Evolutionary conservation across 2,329 filamentous ascomycete species (phyloP).

Genomic region (Aureobasidium sp.): DNA sequence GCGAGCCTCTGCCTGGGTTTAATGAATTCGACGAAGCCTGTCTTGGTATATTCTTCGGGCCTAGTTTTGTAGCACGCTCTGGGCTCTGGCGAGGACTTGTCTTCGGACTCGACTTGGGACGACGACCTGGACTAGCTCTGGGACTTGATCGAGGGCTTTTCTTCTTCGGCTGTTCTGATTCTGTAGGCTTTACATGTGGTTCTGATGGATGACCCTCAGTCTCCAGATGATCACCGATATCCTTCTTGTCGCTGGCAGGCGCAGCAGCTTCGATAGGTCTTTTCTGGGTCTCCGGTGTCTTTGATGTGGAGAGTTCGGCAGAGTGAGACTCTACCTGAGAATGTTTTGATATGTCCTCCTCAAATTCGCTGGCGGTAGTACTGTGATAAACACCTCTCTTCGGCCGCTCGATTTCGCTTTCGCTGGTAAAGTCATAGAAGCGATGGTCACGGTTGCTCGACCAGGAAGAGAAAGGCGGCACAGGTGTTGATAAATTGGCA

Average conservation of each 20-base stretch:
- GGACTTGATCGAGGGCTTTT: slow-evolving; percentile 5
- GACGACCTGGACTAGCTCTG: not conserved
- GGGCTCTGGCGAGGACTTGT: slow-evolving; percentile 9
- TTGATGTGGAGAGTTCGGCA: not conserved
- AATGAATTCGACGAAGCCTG: not conserved
- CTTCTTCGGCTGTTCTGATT: not conserved
- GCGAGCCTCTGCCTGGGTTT: not conserved
- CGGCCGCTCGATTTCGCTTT: slow-evolving; percentile 15
- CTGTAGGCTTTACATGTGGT: not conserved
- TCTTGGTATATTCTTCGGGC: not conserved
- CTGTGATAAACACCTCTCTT: slow-evolving; percentile 13
- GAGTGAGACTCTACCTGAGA: not conserved
- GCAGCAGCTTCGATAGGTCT: not conserved
- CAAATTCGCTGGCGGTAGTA: slow-evolving; percentile 14
- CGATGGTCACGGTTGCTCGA: slow-evolving; percentile 14
- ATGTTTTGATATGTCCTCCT: not conserved
- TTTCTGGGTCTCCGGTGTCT: not conserved
- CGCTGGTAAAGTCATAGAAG: slow-evolving; percentile 18
- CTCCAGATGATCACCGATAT: not conserved
- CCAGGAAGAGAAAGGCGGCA: slow-evolving; percentile 16
- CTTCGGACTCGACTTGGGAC: not conserved
- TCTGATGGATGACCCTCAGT: slow-evolving; percentile 3
- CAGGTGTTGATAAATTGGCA: slow-evolving; percentile 21
- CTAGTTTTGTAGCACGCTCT: not conserved
- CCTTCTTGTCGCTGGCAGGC: not conserved